Evolutionary conservation across 2,329 filamentous ascomycete species (phyloP), one percentile per base, ranked within the genome.

Genomic region (Fusarium pseudoanthophilum): DNA sequence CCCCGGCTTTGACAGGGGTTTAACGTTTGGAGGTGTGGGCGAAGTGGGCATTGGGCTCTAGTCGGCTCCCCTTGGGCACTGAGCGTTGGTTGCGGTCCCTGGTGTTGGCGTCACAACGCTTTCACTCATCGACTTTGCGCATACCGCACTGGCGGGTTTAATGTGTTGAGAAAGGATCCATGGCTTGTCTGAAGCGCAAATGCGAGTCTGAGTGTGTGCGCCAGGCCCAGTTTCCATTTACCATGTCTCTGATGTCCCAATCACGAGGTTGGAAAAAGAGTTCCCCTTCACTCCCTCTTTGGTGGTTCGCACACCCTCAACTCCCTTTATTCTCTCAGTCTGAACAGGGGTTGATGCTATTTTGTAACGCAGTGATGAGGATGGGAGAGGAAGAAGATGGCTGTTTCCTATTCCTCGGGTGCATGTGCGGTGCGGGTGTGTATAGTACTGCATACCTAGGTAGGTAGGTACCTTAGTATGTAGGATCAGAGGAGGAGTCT

Each of bases 11-110:
- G 58, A 48, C 75, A 76, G 74, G 75, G 75, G 75, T 69, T 60
- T 65, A 71, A 72, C 64, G 67, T 67, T 76, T 73, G 59, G 67
- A 70, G 75, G 73, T 74, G 75, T 74, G 73, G 58, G 69, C 67
- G 58, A 74, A 77, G 75, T 77, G 75, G 75, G 75, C 75, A 77
- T 77, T 77, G 74, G 73, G 72, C 66, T 75, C 64, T 72, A 61
- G 64, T 56, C 62, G 60, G 49, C 67, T 74, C 67, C 71, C 71
- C 71, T 74, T 74, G 71, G 71, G 71, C 71, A 74, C 45, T 74
- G 71, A 74, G 57, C 28, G 65, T 64, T 64, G 55, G 55, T 64
- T 75, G 71, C 60, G 49, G 71, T 68, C 67, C 64, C 64, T 77
- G 73, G 57, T 74, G 73, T 67, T 69, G 71, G 73, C 71, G 71